phyloP scores from a whole-genome alignment of 306 rosid species.

The barrel medic (Medicago truncatula) region DNA sequence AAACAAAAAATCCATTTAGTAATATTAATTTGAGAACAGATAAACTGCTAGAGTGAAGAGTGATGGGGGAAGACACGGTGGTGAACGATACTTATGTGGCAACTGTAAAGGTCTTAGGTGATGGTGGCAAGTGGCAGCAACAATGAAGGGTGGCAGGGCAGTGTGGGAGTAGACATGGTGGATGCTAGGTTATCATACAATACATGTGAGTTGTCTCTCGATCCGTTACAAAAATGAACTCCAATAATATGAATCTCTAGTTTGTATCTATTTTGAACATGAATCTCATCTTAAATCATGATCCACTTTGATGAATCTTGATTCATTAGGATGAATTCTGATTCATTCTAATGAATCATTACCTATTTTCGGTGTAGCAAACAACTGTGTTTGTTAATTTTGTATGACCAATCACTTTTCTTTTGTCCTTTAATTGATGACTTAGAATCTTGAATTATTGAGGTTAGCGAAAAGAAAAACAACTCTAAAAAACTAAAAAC shows the following conservation, averaged over 20 bases:
- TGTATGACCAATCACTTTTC: too few relatives aligned
- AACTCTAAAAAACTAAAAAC: constrained; percentile 1
- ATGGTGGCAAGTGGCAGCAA: neutral
- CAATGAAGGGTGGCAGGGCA: neutral
- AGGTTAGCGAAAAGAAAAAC: neutral
- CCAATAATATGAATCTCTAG: too few relatives aligned
- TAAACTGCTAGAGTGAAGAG: neutral
- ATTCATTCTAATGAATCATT: too few relatives aligned
- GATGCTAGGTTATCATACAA: neutral
- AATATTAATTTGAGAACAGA: neutral
- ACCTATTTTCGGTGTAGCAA: too few relatives aligned
- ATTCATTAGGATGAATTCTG: too few relatives aligned
- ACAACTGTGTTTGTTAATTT: too few relatives aligned
- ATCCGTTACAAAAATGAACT: too few relatives aligned
- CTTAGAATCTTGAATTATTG: too few relatives aligned
- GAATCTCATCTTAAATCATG: neutral
- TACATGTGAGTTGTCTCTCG: too few relatives aligned
- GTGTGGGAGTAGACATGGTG: neutral
- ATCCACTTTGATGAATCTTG: too few relatives aligned
- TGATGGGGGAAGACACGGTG: neutral
- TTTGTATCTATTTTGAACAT: too few relatives aligned
- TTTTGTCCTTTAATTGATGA: too few relatives aligned
- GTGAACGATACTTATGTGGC: neutral
- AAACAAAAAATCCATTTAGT: neutral
- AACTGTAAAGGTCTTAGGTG: neutral